Evolutionary conservation across 495 filamentous ascomycete species (phyloP), one percentile per base, ranked within the genome.

Genomic region (Rhizodiscina lignyota): DNA sequence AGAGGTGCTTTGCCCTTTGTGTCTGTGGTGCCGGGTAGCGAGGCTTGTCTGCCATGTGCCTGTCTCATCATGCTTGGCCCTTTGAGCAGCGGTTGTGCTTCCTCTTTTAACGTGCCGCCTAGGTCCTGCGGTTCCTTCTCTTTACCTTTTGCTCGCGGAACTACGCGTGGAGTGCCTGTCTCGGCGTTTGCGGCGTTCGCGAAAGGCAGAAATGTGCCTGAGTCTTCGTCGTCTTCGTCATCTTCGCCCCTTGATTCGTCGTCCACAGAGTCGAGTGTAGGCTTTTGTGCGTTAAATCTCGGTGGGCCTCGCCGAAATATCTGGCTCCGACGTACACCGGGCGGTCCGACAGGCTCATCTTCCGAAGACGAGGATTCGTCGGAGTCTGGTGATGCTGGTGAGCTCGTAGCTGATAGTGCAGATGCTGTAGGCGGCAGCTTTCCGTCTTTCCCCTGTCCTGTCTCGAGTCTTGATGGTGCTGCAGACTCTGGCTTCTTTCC

Each of bases 141-240:
- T n/a, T 33, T 37, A 19, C 32, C 33, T 32, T 36, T 45, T n/a
- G n/a, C n/a, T n/a, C n/a, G 36, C 18, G 21, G 18, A 11, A 20
- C 21, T 11, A 13, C 18, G 3, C 21, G 18, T 11, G 22, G 22
- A 13, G 26, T 37, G 34, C 39, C 21, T 2, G 23, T 21, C 8
- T 30, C 21, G 6, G 5, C 19, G 30, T 19, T 15, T 1, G 37
- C n/a, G 8, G 37, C 17, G 4, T 48, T 30, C 5, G 46, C 44
- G 44, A 82, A 71, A 1, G 85, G 83, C 2, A 89, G 64, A 47
- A 87, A 92, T 0, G 79, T 74, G 1, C 35, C 35, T 13, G 80
- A 79, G 0, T 61, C 53, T 21, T 71, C 67, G 26, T 56, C 55
- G 11, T 70, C 67, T 5, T 67, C 64, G 20, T 62, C 63, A 18